Evolutionary conservation across 352 stramenopile genomes (phyloP).

Genomic region (Globisporangium radiosum): DNA sequence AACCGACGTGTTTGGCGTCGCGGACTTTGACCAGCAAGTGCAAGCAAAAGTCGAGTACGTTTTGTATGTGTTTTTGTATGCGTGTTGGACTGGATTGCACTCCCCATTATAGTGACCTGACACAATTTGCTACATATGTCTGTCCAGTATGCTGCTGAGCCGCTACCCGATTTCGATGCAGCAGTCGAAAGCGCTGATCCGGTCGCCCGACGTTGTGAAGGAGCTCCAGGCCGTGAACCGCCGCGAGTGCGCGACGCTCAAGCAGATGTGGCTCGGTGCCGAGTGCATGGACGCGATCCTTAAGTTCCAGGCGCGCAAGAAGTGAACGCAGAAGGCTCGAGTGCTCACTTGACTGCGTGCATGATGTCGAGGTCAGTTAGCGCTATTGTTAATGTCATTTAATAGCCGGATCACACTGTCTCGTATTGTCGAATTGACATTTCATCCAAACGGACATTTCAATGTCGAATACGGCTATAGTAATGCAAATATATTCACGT

Average conservation of each 20-base stretch:
- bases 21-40: conserved; percentile 56
- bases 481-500: too few relatives aligned
- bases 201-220: conserved; percentile 31
- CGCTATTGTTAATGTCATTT: too few relatives aligned
- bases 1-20: conserved; percentile 46
- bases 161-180: conserved; percentile 60
- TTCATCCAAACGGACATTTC: too few relatives aligned
- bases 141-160: conserved; percentile 40
- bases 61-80: not conserved
- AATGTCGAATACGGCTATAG: too few relatives aligned
- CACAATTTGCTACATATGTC: too few relatives aligned
- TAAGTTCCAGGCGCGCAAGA: conserved; percentile 72
- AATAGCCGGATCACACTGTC: too few relatives aligned
- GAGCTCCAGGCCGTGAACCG: conserved; percentile 55
- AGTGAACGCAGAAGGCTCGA: conserved; percentile 2
- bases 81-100: not conserved
- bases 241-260: conserved; percentile 53
- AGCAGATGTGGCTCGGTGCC: conserved; percentile 61
- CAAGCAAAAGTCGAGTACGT: conserved; percentile 56
- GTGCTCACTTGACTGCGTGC: too few relatives aligned
- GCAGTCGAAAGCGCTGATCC: conserved; percentile 57
- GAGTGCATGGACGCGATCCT: conserved; percentile 76
- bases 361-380: too few relatives aligned
- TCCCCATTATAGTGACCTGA: too few relatives aligned
- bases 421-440: too few relatives aligned